Evolutionary conservation across 225 moss, liverwort and hornwort genomes (phyloP), one percentile per base, ranked within the genome.

Genomic region (Sphagnum contortum): DNA sequence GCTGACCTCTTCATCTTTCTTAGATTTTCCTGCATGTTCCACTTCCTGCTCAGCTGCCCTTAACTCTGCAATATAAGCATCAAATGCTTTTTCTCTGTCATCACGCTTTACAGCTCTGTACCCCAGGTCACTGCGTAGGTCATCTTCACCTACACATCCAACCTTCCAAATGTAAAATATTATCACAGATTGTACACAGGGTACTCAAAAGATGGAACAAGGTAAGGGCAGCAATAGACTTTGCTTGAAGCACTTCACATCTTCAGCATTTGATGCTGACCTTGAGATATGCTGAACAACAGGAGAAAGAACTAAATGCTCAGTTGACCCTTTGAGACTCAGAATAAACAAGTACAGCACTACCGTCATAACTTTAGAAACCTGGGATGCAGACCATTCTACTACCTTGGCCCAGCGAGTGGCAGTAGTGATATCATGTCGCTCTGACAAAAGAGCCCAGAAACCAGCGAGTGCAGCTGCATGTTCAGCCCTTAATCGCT

Each of bases 351-450:
- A 29, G 29, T 29, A 29, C 29, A 29, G 29, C 29, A 29, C 29
- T 29, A 29, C 29, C 29, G 29, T 29, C 29, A 29, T 29, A 29
- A 29, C 29, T 29, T 29, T 29, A 29, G 29, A 29, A 29, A 29
- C 1, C 29, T 29, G 29, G 29, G 29, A 29, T 29, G 29, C 29
- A 29, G 29, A 29, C 29, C 29, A 29, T 29, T 29, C 29, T 12
- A 63, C 50, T 79, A 94, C 94, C 84, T 87, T 91, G 45, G 94
- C 85, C 94, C 91, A 94, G 59, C 88, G 84, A 63, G 84, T 91
- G 63, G 60, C 75, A 50, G 82, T 82, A 59, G 50, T 87, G 63
- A 91, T 83, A 57, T 90, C 94, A 48, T 72, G 71, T 71, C 82
- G 78, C 78, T 94, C 87, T 50, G 70, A 72, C 47, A 94, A 77